These are phyloP conservation scores for Pittosporum tobira DNA, from an alignment of 129 eudicot genomes.

Conservation along the genomic window DNA sequence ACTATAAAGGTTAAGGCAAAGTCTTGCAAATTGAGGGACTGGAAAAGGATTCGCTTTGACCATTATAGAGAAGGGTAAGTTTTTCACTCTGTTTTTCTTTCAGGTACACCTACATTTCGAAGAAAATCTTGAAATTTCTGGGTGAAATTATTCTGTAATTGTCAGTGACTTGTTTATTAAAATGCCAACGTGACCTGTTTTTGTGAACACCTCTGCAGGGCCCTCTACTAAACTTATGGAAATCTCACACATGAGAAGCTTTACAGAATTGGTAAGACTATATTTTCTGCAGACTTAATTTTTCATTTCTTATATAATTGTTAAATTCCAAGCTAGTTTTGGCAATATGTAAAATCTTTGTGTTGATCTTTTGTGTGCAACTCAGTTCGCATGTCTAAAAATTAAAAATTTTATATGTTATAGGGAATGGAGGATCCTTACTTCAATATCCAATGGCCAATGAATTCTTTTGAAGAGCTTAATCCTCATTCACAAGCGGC, in stretches of 20 bases:
- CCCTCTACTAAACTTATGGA: conserved; percentile 29
- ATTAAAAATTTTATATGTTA: not conserved
- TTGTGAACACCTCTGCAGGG: conserved; percentile 1
- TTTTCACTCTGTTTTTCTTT: conserved; percentile 3
- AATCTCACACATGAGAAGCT: conserved; percentile 39
- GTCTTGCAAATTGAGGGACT: conserved; percentile 11
- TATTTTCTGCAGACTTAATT: not conserved
- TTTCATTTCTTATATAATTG: not conserved
- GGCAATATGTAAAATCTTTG: too few species aligned
- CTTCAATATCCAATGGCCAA: conserved; percentile 35
- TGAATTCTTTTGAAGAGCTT: conserved; percentile 43
- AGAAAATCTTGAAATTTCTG: not conserved
- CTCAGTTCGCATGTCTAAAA: not conserved
- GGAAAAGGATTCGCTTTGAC: conserved; percentile 16
- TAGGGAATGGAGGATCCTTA: conserved; percentile 54
- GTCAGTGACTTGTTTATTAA: conserved; percentile 11
- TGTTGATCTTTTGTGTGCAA: too few species aligned
- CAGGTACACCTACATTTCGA: not conserved
- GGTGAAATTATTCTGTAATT: conserved; percentile 6
- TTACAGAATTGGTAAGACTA: conserved; percentile 37
- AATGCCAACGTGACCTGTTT: conserved; percentile 7
- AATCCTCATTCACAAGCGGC: conserved; percentile 19
- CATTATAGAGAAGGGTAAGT: conserved; percentile 23
- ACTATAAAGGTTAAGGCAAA: conserved; percentile 27
- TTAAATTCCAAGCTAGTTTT: not conserved